phyloP scores from a whole-genome alignment of 257 asterid species.

The Scutellaria galericulata region DNA sequence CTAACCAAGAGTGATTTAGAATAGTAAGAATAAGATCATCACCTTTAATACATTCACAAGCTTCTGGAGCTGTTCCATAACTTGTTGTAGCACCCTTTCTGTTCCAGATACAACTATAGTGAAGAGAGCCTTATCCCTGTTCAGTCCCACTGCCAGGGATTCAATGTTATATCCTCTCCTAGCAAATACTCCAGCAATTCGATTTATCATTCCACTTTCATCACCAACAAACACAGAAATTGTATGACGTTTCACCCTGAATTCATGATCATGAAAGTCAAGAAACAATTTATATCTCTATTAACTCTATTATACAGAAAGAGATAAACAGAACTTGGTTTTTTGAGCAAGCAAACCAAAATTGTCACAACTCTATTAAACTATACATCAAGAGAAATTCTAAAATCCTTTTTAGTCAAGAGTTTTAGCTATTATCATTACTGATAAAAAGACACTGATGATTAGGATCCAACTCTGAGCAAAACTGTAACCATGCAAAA shows the following conservation, averaged over 20 bases:
- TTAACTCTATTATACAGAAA: neutral
- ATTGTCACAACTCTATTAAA: neutral
- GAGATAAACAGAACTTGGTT: neutral
- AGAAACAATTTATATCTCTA: neutral
- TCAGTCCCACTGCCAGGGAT: constrained; percentile 97
- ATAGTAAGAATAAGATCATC: constrained; percentile 17
- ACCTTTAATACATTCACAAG: constrained; percentile 95
- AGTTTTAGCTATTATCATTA: neutral
- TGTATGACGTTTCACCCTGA: constrained; percentile 81
- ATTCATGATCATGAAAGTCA: constrained; percentile 27
- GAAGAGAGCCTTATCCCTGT: constrained; percentile 93
- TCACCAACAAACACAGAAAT: constrained; percentile 95
- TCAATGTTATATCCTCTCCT: constrained; percentile 96
- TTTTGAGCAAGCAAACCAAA: constrained; percentile 13
- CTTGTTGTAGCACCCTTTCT: constrained; percentile 76
- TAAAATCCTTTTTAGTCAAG: neutral
- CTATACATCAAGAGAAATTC: neutral
- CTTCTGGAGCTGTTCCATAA: constrained; percentile 91
- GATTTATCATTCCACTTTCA: constrained; percentile 98
- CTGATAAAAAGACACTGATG: neutral
- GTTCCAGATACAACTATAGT: constrained; percentile 95
- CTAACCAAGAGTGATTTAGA: neutral
- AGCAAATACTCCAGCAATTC: constrained; percentile 97
- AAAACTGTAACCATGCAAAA: neutral
- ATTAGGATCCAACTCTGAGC: neutral